Base-by-base conservation (phyloP, 148 eudicot genomes). In the Rhododendron ferrugineum region DNA sequence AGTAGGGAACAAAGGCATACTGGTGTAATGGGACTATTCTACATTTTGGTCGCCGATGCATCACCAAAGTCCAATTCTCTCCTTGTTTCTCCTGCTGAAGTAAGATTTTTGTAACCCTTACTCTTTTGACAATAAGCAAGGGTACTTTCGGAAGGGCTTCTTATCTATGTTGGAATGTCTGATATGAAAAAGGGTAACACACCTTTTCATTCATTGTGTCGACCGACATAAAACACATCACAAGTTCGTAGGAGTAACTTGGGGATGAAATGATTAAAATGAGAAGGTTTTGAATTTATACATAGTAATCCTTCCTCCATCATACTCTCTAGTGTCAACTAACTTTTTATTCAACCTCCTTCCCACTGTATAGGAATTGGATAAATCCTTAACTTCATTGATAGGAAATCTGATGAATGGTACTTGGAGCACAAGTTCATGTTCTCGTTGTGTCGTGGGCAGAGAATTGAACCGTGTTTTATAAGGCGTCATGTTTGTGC, bases 21-120 rank as follows among this genome's bases (percentile, higher is more conserved):
- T 2, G 99, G 99, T 83, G 99, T 96, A 80, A 96, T 96, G 99
- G 98, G 95, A 32, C 94, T 96, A 74, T 93, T 96, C 89, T 96
- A 96, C 92, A 83, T 96, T 68, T 87, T 96, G 84, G 87, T 96
- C 62, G 94, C 98, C 32, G 93, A 93, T 75, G 84, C 93, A 36
- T 36, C 88, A 23, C 88, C 93, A 1, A 76, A 26, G 60, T 84
- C 85, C 30, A 76, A 14, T 36, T 32, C 83, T 79, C 23, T 74
- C 30, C 40, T 60, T 80, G 86, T 72, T 8, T 28, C 73, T 32
- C 54, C 42, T 0, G 42, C 66, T 80, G 8, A 80, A n/a, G 91
- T 90, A 86, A 86, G 90, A 82, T 86, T 77, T 86, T 42, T 68
- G 36, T 11, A 47, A 10, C 72, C 22, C 13, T 20, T 15, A 6